Base-by-base conservation (phyloP, 169 alveolate genomes). In the Eimeria brunetti region DNA sequence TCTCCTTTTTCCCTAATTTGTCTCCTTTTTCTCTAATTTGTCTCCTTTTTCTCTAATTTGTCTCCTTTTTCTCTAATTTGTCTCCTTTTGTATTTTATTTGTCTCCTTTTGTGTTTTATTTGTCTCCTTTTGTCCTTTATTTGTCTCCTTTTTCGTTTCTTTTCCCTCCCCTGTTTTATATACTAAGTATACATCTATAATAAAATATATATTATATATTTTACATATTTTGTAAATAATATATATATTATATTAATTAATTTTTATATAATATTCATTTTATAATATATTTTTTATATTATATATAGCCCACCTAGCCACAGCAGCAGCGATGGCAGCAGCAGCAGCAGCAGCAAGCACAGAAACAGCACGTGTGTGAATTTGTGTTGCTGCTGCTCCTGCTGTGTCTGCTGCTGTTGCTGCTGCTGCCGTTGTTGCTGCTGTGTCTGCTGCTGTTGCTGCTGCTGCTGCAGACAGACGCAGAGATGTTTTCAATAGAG, bases 401-500 rank as follows among this genome's bases (percentile, higher is more conserved):
- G 64, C 64, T 12, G 64, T 18, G 18, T 9, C 64, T 12, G 18
- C 64, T 12, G 64, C 64, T 12, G 64, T 18, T 12, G 64, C 64
- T 12, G 18, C 64, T 12, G 64, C 64, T 12, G 64, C 64, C 9
- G 64, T 18, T 12, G 64, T 18, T 12, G 64, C 64, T 12, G 18
- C 9, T 56, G 64, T 18, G 18, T 56, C 24, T 18, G 64, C 27
- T 9, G 9, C 24, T 56, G 64, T 56, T 27, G 38, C 44, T 67
- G 78, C 44, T 67, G 44, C 44, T 58, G 67, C 92, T 38, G n/a
- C 94, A 67, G 94, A 69, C 85, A 5, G 94, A 89, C 62, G 94
- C 78, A 4, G 94, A 89, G 60, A 89, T 89, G 94, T 53, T 22
- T n/a, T 89, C 94, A 1, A 69, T 89, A 78, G 94, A 89, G 46